phyloP scores from a whole-genome alignment of 2,329 filamentous ascomycete genomes.

The Neonectria sp. region DNA sequence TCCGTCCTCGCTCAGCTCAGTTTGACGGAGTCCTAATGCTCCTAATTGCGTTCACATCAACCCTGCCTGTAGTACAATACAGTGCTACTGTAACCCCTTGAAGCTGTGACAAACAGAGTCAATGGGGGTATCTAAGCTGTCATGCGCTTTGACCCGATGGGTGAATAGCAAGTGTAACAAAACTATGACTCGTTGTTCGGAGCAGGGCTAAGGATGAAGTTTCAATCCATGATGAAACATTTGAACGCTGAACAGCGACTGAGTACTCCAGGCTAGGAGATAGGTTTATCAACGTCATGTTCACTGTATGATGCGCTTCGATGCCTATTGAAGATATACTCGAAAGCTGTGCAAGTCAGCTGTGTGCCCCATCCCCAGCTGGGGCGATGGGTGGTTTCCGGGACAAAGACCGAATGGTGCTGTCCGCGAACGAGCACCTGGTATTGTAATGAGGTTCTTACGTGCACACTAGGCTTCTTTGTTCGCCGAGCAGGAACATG shows the following conservation, averaged over 20 bases:
- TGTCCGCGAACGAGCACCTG: not conserved
- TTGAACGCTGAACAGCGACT: not conserved
- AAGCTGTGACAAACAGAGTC: no score
- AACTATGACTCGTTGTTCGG: not conserved
- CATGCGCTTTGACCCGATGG: no score
- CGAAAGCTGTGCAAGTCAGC: not conserved
- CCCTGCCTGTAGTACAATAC: no score
- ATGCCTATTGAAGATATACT: not conserved
- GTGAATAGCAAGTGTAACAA: not conserved
- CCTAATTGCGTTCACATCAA: no score
- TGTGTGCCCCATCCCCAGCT: no score
- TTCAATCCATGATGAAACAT: not conserved
- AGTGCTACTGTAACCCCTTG: no score
- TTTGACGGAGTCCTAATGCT: no score
- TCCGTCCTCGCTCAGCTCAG: no score
- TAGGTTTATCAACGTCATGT: not conserved
- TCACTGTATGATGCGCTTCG: not conserved
- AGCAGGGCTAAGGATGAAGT: not conserved
- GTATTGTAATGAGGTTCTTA: not conserved
- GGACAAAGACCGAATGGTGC: not conserved
- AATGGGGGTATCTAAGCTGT: no score
- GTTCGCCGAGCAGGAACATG: not conserved
- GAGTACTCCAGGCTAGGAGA: not conserved
- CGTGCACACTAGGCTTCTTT: not conserved
- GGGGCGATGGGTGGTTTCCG: no score